Base-by-base conservation (phyloP, 202 grass and related monocot genomes). In the Carex arenaria region DNA sequence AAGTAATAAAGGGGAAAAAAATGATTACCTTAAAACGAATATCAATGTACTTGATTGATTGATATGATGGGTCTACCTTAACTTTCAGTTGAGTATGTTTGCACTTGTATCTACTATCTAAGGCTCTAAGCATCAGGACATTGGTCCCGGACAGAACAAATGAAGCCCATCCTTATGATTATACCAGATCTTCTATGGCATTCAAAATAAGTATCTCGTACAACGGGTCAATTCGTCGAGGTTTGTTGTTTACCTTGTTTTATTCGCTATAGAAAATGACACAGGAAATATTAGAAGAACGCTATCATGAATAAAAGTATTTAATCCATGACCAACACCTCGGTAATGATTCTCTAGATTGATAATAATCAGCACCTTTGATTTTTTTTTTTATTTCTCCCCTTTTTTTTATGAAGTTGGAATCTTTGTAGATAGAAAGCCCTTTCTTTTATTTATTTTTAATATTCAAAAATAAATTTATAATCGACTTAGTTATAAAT, bases 41-140 rank as follows among this genome's bases (percentile, higher is more conserved):
- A 68, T 70, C 67, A 49, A 72, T 72, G 68, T 49, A 72, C 68
- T 72, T 72, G 68, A 19, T 72, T 72, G 19, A 13, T 12, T 42
- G 4, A 28, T 73, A 28, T 28, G 15, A 72, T 49, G 43, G 69
- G 43, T 73, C 42, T 17, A 73, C 22, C 15, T 57, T 57, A 26
- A 49, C 45, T 49, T 10, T 12, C 45, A 40, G 10, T 49, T 3
- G 2, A 19, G 23, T 32, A 57, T 56, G 30, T 77, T 32, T 31
- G 72, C 49, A 26, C 26, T 32, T 36, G 51, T 76, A 75, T 43
- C 0, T 34, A 34, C 3, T 5, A 5, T 5, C 36, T 70, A 73
- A 52, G 69, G 10, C 26, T 0, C 26, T 70, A 73, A 73, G 69
- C 43, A 73, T 73, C 43, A n/a, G 69, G 69, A 73, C 43, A 73